A percentile compares a stretch with the other conserved stretches of the same genome.
Evolutionary conservation across 1,139 yeast species (phyloP).

Genomic region (Diutina pseudorugosa): DNA sequence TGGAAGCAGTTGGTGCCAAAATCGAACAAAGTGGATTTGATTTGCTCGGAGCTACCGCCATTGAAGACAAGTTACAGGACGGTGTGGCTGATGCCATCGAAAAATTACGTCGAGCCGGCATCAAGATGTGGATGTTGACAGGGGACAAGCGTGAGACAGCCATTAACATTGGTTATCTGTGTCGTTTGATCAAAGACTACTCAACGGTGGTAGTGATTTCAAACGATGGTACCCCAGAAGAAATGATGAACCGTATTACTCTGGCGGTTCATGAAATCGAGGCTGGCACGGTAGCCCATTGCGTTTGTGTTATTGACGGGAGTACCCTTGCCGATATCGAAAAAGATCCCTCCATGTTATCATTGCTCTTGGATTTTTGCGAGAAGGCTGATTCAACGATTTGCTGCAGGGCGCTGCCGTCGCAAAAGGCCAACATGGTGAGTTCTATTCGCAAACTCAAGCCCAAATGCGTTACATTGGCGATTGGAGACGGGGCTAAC

Average conservation of each 20-base stretch:
- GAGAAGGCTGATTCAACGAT: conserved; percentile 83
- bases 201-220: conserved; percentile 76
- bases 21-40: conserved; percentile 52
- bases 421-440: conserved; percentile 91
- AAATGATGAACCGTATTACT: conserved; percentile 41
- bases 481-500: conserved; percentile 99
- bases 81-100: conserved; percentile 95
- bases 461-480: conserved; percentile 66
- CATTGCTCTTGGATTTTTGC: conserved; percentile 73
- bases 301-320: conserved; percentile 92
- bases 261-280: conserved; percentile 49
- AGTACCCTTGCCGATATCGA: conserved; percentile 66
- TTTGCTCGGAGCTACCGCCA: conserved; percentile 87
- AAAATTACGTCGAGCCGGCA: conserved; percentile 83
- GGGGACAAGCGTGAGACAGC: conserved; percentile 98
- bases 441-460: conserved; percentile 56
- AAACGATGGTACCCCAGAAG: conserved; percentile 40
- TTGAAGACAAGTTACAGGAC: conserved; percentile 90
- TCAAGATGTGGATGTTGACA: conserved; percentile 94
- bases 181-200: conserved; percentile 84
- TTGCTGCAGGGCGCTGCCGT: conserved; percentile 93
- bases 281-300: conserved; percentile 73
- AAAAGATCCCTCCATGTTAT: conserved; percentile 53
- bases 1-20: conserved; percentile 61
- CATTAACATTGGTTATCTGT: conserved; percentile 89